Base-by-base conservation (phyloP, 2,329 filamentous ascomycete genomes). In the Pseudogymnoascus sp. region DNA sequence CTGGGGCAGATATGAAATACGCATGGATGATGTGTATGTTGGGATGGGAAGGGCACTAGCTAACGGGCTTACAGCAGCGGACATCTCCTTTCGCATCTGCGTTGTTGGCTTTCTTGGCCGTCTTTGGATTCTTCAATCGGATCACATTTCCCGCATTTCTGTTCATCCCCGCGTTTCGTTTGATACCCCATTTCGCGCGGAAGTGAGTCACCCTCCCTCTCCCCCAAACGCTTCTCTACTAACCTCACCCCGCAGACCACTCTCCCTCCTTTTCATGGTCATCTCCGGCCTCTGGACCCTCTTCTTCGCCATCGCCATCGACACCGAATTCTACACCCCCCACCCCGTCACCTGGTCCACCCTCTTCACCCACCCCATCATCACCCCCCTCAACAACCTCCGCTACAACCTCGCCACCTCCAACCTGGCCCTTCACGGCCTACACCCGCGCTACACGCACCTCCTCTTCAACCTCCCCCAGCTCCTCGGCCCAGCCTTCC, bases 91-190 rank as follows among this genome's bases (percentile, higher is more conserved):
- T 91, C 69, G 87, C 92, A 19, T 92, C 89, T 64, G 83, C 85
- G 42, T 81, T 95, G 44, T 84, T 99, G 42, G 91, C 91, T 31
- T 86, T 93, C 65, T 85, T 97, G 62, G 82, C 85, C 61, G 88
- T 96, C 13, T 89, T 95, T 71, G 95, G 95, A 60, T 79, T 93
- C 64, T 99, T 99, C 77, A 99, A 97, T 77, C 87, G 95, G 68
- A 97, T 97, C 71, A 99, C 95, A 9, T 97, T 97, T 75, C 93
- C 93, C 53, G 93, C 93, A 13, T 99, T 96, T 74, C 77, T 99
- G 66, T 75, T 96, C 64, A 85, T 97, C 73, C 93, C 95, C 62
- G 88, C 88, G 37, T 78, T 96, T 73, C 88, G 87, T 72, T 81
- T 99, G 72, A 79, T 97, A 74, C 91, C 91, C 68, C 89, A 96